These are phyloP conservation scores for Brassica nigra DNA, from an alignment of 345 rosid species.

Conservation along the genomic window DNA sequence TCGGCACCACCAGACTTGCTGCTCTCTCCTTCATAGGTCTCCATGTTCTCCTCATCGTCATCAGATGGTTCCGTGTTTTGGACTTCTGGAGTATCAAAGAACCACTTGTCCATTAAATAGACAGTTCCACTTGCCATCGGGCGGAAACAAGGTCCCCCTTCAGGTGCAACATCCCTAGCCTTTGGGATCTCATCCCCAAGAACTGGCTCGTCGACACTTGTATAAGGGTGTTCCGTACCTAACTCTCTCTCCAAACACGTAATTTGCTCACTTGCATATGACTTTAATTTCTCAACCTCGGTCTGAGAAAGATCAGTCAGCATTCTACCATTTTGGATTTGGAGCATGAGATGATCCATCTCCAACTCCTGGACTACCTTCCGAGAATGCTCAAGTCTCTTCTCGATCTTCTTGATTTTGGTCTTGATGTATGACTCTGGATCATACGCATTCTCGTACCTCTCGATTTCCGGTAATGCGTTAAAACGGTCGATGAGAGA, in stretches of 20 bases:
- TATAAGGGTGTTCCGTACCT: not conserved
- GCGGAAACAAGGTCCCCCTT: too few species aligned
- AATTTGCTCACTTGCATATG: not conserved
- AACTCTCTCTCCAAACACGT: not conserved
- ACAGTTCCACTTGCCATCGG: not conserved
- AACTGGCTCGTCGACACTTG: not conserved
- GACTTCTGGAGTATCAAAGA: not conserved
- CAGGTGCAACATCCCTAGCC: not conserved
- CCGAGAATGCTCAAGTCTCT: not conserved
- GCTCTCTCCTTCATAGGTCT: conserved; percentile 8
- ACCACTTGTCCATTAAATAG: conserved; percentile 1
- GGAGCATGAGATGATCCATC: conserved; percentile 9
- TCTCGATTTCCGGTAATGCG: not conserved
- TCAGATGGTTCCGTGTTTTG: too few species aligned
- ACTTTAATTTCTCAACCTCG: not conserved
- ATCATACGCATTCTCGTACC: conserved; percentile 1
- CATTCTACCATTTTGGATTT: not conserved
- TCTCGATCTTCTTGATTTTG: not conserved
- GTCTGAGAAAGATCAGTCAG: not conserved
- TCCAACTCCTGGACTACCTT: not conserved
- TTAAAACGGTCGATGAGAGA: not conserved
- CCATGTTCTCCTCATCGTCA: not conserved
- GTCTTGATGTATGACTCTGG: conserved; percentile 17
- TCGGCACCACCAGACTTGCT: conserved; percentile 1
- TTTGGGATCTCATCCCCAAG: not conserved